Conservation (phyloP, 225 moss, liverwort and hornwort species). For the Anthoceros angustus region DNA sequence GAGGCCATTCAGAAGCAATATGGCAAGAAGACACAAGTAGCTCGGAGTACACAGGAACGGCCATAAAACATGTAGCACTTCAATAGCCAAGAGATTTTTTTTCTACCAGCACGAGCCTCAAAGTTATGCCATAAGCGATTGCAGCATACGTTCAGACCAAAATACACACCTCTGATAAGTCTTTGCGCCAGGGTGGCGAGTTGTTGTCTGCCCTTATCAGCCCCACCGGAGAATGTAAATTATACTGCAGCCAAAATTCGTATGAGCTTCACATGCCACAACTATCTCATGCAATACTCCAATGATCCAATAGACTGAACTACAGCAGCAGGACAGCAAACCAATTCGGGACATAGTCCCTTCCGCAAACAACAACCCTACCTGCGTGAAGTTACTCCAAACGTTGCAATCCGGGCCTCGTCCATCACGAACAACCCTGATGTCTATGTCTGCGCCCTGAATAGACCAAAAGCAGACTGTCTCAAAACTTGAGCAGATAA, state of each 20-base stretch:
- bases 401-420: slow-evolving; percentile 82
- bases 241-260: slow-evolving; percentile 43
- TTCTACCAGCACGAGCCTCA: neutral
- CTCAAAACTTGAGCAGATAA: neutral
- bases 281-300: neutral
- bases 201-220: slow-evolving; percentile 96
- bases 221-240: slow-evolving; percentile 53
- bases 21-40: neutral
- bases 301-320: neutral
- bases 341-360: neutral
- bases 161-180: slow-evolving; percentile 48
- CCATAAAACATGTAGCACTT: no score
- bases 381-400: slow-evolving; percentile 99
- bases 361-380: slow-evolving; percentile 5
- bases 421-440: slow-evolving; percentile 93
- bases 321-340: neutral
- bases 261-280: neutral
- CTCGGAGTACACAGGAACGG: no score
- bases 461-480: neutral
- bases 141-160: neutral
- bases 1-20: neutral
- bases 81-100: neutral
- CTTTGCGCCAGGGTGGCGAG: slow-evolving; percentile 75
- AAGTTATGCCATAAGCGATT: neutral
- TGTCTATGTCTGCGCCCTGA: slow-evolving; percentile 98